Evolutionary conservation across 2,329 filamentous ascomycete genomes (phyloP), one percentile per base, ranked within the genome.

Genomic region (Nannizziopsis arthrosporioides): DNA sequence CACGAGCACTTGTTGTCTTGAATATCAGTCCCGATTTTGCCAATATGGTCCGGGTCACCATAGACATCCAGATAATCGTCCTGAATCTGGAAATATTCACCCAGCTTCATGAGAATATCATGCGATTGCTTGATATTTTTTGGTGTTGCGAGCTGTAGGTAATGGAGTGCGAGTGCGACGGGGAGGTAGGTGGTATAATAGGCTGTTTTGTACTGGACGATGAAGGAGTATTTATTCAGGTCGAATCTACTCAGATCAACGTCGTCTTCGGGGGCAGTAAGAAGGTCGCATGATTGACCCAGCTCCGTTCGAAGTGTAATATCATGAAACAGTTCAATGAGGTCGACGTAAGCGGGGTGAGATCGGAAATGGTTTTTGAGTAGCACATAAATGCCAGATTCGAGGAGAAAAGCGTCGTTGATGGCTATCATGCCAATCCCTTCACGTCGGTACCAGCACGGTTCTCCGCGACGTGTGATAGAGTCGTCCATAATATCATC

Each of bases 1-100:
- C 92, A 98, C 37, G 86, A 93, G 77, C 92, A 98, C 78, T 98
- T 98, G 79, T 98, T 98, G 73, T 98, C 92, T 76, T 89, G 82
- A 68, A 98, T 98, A 63, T 98, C 92, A 52, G 92, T 98, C 56
- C 92, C 92, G 56, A 96, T 94, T 80, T 98, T 98, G 68, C 92
- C 92, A 65, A 98, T 92, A 62, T 88, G 79, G 61, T 87, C 80
- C 35, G 92, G 88, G 59, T 90, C 82, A 59, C 90, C 92, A 63
- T 92, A 98, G 72, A 93, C 94, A 75, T 98, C 92, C 46, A 98
- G 85, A 73, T 92, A 98, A 74, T 98, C 92, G 68, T 98, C 92
- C 71, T 98, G 92, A 55, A 94, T 80, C 72, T 98, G 92, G 78
- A 98, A 98, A 76, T 98, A 98, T 73, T 96, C 89, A 63, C 92